A percentile compares a stretch with the other conserved stretches of the same genome.
phyloP scores from a whole-genome alignment of 352 stramenopile species.

The Phytophthora cactorum region DNA sequence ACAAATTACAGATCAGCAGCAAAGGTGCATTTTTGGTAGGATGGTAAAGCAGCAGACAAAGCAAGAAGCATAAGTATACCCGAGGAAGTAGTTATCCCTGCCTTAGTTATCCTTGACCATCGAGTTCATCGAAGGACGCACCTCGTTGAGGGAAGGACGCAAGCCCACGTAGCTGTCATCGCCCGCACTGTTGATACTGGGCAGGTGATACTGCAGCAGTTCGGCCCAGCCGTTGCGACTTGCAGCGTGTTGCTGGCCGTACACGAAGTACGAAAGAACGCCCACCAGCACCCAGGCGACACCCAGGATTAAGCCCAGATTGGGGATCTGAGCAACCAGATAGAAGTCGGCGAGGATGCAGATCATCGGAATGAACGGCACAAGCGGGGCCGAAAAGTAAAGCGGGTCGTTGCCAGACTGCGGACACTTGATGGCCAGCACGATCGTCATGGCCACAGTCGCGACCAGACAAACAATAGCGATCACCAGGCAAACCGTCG shows the following conservation, averaged over 20 bases:
- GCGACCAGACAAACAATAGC: slow-evolving; percentile 43
- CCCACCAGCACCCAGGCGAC: slow-evolving; percentile 45
- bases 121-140: slow-evolving; percentile 51
- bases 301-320: slow-evolving; percentile 45
- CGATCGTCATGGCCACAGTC: slow-evolving; percentile 30
- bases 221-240: slow-evolving; percentile 49
- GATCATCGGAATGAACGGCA: slow-evolving; percentile 51
- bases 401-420: slow-evolving; percentile 37
- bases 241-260: slow-evolving; percentile 49
- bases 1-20: not conserved
- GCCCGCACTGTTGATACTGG: slow-evolving; percentile 31
- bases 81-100: slow-evolving; percentile 19
- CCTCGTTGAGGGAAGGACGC: slow-evolving; percentile 49
- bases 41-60: slow-evolving; percentile 14
- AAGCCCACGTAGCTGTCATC: slow-evolving; percentile 44
- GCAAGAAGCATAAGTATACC: slow-evolving; percentile 27
- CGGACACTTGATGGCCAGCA: slow-evolving; percentile 48
- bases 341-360: slow-evolving; percentile 59
- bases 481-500: slow-evolving; percentile 31
- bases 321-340: slow-evolving; percentile 51
- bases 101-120: slow-evolving; percentile 43
- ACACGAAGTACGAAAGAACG: slow-evolving; percentile 55
- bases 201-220: slow-evolving; percentile 40
- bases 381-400: slow-evolving; percentile 49
- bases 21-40: slow-evolving; percentile 19